Percentiles rank a stretch among this genome's conserved stretches.
Conservation (phyloP, 352 stramenopile genomes). For the Globisporangium uncinulatum region DNA sequence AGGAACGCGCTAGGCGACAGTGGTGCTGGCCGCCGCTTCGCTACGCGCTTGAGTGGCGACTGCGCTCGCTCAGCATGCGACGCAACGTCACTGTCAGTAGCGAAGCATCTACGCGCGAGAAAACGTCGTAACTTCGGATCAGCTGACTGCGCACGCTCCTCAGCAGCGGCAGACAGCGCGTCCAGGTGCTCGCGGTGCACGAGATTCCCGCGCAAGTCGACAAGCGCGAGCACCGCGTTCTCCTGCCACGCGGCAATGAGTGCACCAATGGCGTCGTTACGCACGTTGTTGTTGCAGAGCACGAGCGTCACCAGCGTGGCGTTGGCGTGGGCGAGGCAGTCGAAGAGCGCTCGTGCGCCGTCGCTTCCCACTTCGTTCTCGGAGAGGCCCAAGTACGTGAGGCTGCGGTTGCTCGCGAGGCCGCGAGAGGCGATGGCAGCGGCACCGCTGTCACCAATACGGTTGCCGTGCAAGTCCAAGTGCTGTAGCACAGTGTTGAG, state of each 20-base stretch:
- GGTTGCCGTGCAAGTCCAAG: slow-evolving; percentile 60
- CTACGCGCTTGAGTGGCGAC: slow-evolving; percentile 6
- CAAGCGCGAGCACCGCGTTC: slow-evolving; percentile 31
- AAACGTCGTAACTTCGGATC: slow-evolving; percentile 43
- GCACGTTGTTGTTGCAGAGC: slow-evolving; percentile 56
- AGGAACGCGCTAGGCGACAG: slow-evolving; percentile 56
- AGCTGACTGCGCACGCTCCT: slow-evolving; percentile 22
- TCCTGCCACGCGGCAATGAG: slow-evolving; percentile 27
- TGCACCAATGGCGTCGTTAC: slow-evolving; percentile 36
- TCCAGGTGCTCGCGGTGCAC: slow-evolving; percentile 35
- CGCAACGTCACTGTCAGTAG: not conserved
- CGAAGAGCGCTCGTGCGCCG: slow-evolving; percentile 45
- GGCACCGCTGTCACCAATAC: slow-evolving; percentile 33
- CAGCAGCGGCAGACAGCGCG: slow-evolving; percentile 16
- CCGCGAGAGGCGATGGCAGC: slow-evolving; percentile 32
- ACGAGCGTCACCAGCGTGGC: slow-evolving; percentile 37
- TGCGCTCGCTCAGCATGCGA: too few species aligned
- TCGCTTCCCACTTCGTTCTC: slow-evolving; percentile 51
- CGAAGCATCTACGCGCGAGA: slow-evolving; percentile 37
- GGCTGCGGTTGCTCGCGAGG: slow-evolving; percentile 30
- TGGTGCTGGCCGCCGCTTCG: slow-evolving; percentile 6
- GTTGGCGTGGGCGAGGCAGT: slow-evolving; percentile 27
- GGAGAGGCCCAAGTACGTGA: slow-evolving; percentile 51
- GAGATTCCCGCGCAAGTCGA: slow-evolving; percentile 58
- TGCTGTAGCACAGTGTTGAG: slow-evolving; percentile 53